phyloP scores from a whole-genome alignment of 805 yeast species.

The Sugiyamaella valdiviana region DNA sequence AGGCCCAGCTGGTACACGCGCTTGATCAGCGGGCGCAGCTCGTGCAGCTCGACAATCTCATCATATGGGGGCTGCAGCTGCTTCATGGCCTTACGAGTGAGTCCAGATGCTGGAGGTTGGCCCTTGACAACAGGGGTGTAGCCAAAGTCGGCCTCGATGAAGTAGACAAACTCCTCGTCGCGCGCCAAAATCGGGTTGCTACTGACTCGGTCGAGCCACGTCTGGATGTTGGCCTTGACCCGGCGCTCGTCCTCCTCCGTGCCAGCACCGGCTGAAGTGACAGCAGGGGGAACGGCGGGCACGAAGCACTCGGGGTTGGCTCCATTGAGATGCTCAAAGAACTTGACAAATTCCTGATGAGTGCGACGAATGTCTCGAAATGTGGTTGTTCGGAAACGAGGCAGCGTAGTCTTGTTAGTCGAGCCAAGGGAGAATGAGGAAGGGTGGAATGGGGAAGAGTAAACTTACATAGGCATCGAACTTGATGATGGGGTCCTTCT shows the following conservation, averaged over 20 bases:
- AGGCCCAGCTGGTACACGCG: slow-evolving; percentile 56
- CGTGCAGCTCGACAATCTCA: slow-evolving; percentile 71
- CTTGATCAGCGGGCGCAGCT: slow-evolving; percentile 82
- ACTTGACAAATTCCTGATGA: slow-evolving; percentile 64
- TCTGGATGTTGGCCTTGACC: slow-evolving; percentile 57
- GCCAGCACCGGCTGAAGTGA: slow-evolving; percentile 73
- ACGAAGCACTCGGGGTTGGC: slow-evolving; percentile 90
- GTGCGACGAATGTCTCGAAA: slow-evolving; percentile 78
- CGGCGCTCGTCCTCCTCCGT: slow-evolving; percentile 71
- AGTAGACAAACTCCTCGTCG: slow-evolving; percentile 82
- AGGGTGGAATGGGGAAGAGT: not conserved
- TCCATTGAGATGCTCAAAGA: slow-evolving; percentile 69
- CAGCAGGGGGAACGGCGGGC: slow-evolving; percentile 75
- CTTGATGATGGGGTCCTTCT: slow-evolving; percentile 72
- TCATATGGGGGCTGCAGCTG: slow-evolving; percentile 91
- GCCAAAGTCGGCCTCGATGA: slow-evolving; percentile 71
- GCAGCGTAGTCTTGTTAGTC: slow-evolving; percentile 49
- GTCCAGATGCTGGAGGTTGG: slow-evolving; percentile 71
- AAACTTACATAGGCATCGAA: slow-evolving; percentile 46
- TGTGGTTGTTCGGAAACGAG: slow-evolving; percentile 62
- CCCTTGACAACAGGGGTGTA: slow-evolving; percentile 57
- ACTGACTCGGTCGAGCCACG: slow-evolving; percentile 76
- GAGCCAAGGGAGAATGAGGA: not conserved
- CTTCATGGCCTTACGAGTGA: slow-evolving; percentile 82
- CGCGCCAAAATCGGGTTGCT: slow-evolving; percentile 72